Base-by-base conservation (phyloP, 2,329 filamentous ascomycete species). In the Beauveria medogensis region DNA sequence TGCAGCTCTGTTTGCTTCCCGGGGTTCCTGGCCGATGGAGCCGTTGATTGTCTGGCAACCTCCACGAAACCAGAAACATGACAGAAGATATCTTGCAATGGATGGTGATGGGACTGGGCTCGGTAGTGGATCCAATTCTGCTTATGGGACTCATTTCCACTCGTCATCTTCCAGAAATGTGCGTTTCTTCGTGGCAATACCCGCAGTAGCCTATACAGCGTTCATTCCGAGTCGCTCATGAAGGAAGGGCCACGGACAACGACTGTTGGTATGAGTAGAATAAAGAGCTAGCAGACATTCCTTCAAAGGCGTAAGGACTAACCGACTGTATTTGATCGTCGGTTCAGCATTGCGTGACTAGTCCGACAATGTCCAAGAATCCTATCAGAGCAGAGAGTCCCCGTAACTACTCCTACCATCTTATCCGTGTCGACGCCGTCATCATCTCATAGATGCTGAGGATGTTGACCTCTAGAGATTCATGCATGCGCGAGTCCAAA, bases 371-470 rank as follows among this genome's bases (percentile, higher is more conserved):
- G 24, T 24, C 4, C 7, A 41, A n/a, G 4, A 40, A 4, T 3
- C 54, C 46, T 40, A 54, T 28, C 46, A 59, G 20, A 3, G 47
- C 53, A 40, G 47, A 46, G 30, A 62, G 34, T 8, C 54, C 60
- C 0, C 54, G 26, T 5, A 12, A 37, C 12, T 54, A 47, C 54
- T 54, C 60, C 26, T 60, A 26, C 61, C 61, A 62, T 30, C 50
- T 52, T 10, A 50, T 57, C n/a, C 52, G 50, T 26, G 37, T 62
- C 24, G 55, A 58, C 3, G 47, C 47, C 9, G 61, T 63, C 30
- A 64, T 58, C 37, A 64, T 53, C 47, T 64, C 63, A 30, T 63
- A 64, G 30, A 64, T 14, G 22, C 61, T 60, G 3, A 64, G 51
- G 22, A 63, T 24, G 54, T 57, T 1, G 61, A 59, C 2, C 57